Percentiles rank a stretch among this genome's conserved stretches.
These are phyloP conservation scores for Quillaja saponaria DNA, from an alignment of 306 rosid species.

Conservation along the genomic window DNA sequence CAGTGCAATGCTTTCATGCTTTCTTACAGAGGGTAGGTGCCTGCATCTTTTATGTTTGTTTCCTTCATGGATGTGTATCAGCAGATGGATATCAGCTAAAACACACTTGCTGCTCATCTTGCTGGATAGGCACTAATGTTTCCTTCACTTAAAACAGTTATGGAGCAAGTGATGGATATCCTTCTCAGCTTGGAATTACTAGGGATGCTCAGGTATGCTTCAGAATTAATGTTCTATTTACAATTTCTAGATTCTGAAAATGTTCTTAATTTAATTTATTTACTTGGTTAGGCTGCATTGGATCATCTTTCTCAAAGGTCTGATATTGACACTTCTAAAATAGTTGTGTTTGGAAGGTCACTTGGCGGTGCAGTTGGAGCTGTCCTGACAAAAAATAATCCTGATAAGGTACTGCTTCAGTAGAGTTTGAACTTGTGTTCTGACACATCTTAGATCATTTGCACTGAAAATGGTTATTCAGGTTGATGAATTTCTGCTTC, in stretches of 20 bases:
- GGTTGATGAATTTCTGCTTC: not conserved
- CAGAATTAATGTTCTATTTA: slow-evolving; percentile 11
- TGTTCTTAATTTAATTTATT: slow-evolving; percentile 14
- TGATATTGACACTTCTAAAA: slow-evolving; percentile 89
- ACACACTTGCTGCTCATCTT: slow-evolving; percentile 18
- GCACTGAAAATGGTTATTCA: not conserved
- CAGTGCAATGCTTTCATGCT: slow-evolving; percentile 96
- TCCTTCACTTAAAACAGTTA: slow-evolving; percentile 50
- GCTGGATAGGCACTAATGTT: slow-evolving; percentile 29
- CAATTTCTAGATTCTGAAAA: not conserved
- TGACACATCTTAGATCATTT: not conserved
- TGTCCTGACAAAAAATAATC: slow-evolving; percentile 76
- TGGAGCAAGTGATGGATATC: slow-evolving; percentile 98
- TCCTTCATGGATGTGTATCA: not conserved
- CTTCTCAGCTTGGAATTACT: slow-evolving; percentile 91
- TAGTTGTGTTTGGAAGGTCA: slow-evolving; percentile 94
- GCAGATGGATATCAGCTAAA: slow-evolving; percentile 19
- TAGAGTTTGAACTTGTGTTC: slow-evolving; percentile 5
- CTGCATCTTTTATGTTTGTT: slow-evolving; percentile 17
- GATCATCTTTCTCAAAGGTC: slow-evolving; percentile 92
- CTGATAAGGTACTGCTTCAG: slow-evolving; percentile 72
- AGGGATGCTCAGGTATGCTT: slow-evolving; percentile 87
- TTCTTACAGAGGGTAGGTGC: slow-evolving; percentile 88
- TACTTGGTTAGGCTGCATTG: slow-evolving; percentile 75
- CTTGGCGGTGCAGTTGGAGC: slow-evolving; percentile 99